These are phyloP conservation scores for Penicillium sp. DNA, from an alignment of 2,329 filamentous ascomycete genomes.

Conservation along the genomic window DNA sequence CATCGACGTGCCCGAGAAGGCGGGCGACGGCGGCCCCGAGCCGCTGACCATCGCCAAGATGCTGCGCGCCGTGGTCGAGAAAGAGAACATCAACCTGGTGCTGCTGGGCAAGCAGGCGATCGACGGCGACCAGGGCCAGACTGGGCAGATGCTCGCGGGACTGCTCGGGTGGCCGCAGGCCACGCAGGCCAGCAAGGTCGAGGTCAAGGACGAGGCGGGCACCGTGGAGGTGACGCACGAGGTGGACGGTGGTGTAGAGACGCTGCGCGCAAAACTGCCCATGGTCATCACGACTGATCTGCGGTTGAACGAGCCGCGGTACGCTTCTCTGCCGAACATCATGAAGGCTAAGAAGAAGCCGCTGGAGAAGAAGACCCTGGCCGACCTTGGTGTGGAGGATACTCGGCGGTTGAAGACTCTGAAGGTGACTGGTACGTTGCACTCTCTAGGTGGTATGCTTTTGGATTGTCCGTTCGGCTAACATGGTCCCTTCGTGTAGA, in stretches of 20 bases:
- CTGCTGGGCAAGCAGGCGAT: constrained; percentile 97
- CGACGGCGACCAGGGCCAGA: constrained; percentile 93
- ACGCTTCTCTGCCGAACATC: constrained; percentile 93
- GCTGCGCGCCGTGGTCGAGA: constrained; percentile 72
- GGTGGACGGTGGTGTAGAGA: constrained; percentile 94
- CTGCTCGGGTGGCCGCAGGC: constrained; percentile 90
- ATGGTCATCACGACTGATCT: constrained; percentile 95
- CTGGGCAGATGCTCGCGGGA: constrained; percentile 95
- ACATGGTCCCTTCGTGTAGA: constrained; percentile 51
- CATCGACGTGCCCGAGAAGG: constrained; percentile 74
- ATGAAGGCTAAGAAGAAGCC: constrained; percentile 99
- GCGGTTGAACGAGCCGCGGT: constrained; percentile 89
- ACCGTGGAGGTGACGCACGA: constrained; percentile 77
- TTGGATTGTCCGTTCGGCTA: constrained; percentile 5
- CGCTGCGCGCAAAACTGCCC: constrained; percentile 77
- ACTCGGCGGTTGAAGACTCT: constrained; percentile 78
- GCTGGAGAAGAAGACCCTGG: constrained; percentile 83
- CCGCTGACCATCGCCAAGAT: constrained; percentile 91
- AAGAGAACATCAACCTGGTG: constrained; percentile 86
- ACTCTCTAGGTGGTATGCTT: constrained; percentile 7
- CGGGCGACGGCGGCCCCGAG: constrained; percentile 67
- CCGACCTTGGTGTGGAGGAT: constrained; percentile 74
- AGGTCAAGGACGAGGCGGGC: constrained; percentile 66
- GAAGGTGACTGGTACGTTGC: constrained; percentile 72
- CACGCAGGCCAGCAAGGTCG: constrained; percentile 83